Percentiles rank a stretch among this genome's conserved stretches.
Conservation (phyloP, 345 rosid species). For the Rhizophora mangle region DNA sequence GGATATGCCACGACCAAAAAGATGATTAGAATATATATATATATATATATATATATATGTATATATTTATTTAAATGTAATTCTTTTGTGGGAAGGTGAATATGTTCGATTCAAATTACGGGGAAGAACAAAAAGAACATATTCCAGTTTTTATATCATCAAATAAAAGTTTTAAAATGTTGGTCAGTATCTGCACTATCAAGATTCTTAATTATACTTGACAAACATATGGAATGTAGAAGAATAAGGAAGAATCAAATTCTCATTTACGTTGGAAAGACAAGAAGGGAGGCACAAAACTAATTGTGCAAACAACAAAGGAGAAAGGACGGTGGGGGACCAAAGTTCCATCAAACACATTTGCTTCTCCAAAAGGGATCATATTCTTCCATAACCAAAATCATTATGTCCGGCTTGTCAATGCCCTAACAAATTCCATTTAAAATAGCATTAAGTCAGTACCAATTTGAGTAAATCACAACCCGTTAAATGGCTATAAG, state of each 20-base stretch:
- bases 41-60: too few species aligned
- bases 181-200: not conserved
- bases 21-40: not conserved
- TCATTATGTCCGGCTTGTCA: conserved; percentile 37
- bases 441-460: conserved; percentile 1
- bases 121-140: not conserved
- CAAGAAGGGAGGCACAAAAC: not conserved
- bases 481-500: conserved; percentile 4
- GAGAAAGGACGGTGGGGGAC: conserved; percentile 27
- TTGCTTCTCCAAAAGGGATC: conserved; percentile 35
- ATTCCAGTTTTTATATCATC: conserved; percentile 6
- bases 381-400: conserved; percentile 32
- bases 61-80: too few species aligned
- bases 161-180: conserved; percentile 10
- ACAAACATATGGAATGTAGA: not conserved
- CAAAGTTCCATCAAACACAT: conserved; percentile 28
- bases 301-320: not conserved
- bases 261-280: conserved; percentile 4
- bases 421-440: conserved; percentile 27
- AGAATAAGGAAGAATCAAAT: conserved; percentile 22
- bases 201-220: not conserved
- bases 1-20: not conserved
- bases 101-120: not conserved
- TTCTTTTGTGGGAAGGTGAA: too few species aligned
- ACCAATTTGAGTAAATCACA: conserved; percentile 21